These are phyloP conservation scores for Nothophaeocryptopus gaeumannii DNA, from an alignment of 2,329 filamentous ascomycete genomes.

Conservation along the genomic window DNA sequence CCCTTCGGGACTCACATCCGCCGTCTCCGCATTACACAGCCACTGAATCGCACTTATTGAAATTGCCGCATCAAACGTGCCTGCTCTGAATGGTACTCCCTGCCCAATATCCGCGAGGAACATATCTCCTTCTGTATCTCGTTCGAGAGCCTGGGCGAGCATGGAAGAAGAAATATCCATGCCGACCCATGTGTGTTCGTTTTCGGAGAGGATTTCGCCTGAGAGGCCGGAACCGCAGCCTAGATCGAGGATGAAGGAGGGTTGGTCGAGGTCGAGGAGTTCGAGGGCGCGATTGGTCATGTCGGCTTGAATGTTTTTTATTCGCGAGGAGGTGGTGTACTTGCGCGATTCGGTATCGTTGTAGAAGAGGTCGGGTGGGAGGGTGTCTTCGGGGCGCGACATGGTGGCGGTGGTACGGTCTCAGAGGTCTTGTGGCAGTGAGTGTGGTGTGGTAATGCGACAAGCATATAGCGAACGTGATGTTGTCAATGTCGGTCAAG, in stretches of 20 bases:
- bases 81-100: slow-evolving; percentile 87
- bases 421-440: too few species aligned
- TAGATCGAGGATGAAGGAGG: slow-evolving; percentile 91
- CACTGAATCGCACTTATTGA: slow-evolving; percentile 96
- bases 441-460: too few species aligned
- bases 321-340: slow-evolving; percentile 94
- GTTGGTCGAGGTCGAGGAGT: slow-evolving; percentile 74
- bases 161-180: slow-evolving; percentile 96
- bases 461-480: too few species aligned
- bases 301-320: slow-evolving; percentile 87
- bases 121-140: slow-evolving; percentile 91
- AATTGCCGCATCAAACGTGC: slow-evolving; percentile 91
- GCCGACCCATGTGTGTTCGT: slow-evolving; percentile 92
- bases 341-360: slow-evolving; percentile 93
- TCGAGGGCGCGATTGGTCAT: slow-evolving; percentile 95
- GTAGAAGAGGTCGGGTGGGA: slow-evolving; percentile 96
- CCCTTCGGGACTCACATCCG: slow-evolving; percentile 75
- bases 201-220: slow-evolving; percentile 87
- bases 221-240: slow-evolving; percentile 94
- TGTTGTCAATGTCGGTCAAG: too few species aligned
- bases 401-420: slow-evolving; percentile 52
- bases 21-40: slow-evolving; percentile 93
- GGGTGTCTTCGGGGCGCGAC: slow-evolving; percentile 94
- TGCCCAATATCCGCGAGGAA: slow-evolving; percentile 93
- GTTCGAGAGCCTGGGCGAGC: slow-evolving; percentile 89